These are phyloP conservation scores for Ceratocystis lukuohia DNA, from an alignment of 2,329 filamentous ascomycete species.

Conservation along the genomic window DNA sequence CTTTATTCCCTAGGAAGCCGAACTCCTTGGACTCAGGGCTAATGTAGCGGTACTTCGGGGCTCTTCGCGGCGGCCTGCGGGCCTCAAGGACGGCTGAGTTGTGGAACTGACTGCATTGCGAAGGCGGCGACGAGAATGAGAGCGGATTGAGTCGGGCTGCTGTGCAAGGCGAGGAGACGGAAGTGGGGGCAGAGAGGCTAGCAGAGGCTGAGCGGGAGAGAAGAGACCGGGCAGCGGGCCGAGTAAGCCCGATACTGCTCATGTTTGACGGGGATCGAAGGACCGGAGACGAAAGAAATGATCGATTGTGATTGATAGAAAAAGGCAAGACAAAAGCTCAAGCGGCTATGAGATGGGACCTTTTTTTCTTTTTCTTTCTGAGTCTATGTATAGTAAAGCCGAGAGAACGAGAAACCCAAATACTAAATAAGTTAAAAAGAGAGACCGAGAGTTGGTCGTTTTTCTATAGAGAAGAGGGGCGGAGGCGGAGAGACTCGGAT, in stretches of 20 bases:
- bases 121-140: constrained; percentile 20
- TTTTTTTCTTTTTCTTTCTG: no score
- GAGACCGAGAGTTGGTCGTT: not conserved
- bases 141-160: not conserved
- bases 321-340: no score
- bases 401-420: not conserved
- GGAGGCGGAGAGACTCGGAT: constrained; percentile 1
- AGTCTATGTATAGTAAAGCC: not conserved
- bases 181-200: constrained; percentile 22
- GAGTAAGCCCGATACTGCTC: constrained; percentile 14
- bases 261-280: not conserved
- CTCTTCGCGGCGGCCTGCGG: constrained; percentile 27
- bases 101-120: constrained; percentile 34
- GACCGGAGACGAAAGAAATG: not conserved
- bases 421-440: not conserved
- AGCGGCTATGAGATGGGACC: no score
- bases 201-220: constrained; percentile 17
- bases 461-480: not conserved
- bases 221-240: constrained; percentile 15
- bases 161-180: not conserved
- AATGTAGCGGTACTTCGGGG: constrained; percentile 14
- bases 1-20: constrained; percentile 3
- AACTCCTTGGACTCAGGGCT: constrained; percentile 15
- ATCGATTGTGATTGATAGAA: no score
- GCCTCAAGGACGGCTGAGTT: constrained; percentile 35